Evolutionary conservation across 2,329 filamentous ascomycete genomes (phyloP).

Genomic region (Alternaria burnsii): DNA sequence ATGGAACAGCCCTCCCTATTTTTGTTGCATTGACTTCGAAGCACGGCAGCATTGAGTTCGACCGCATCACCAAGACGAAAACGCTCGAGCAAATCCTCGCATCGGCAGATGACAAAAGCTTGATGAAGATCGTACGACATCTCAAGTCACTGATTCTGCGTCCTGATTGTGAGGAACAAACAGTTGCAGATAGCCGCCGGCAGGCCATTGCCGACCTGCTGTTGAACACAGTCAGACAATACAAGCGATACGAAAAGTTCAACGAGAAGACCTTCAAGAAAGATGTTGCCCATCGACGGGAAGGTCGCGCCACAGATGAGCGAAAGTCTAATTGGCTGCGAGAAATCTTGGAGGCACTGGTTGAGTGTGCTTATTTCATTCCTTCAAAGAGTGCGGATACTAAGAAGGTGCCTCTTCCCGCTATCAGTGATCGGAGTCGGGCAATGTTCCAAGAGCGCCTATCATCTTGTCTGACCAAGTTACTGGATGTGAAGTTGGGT

Average conservation of each 20-base stretch:
- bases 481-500: constrained; percentile 50
- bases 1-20: constrained; percentile 67
- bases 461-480: constrained; percentile 62
- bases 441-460: constrained; percentile 64
- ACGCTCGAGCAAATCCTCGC: constrained; percentile 79
- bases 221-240: constrained; percentile 58
- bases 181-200: constrained; percentile 56
- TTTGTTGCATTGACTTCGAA: constrained; percentile 74
- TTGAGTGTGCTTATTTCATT: constrained; percentile 61
- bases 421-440: constrained; percentile 58
- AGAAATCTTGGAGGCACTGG: constrained; percentile 56
- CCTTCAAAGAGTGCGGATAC: constrained; percentile 45
- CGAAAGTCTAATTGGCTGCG: constrained; percentile 50
- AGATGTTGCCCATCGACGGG: constrained; percentile 27
- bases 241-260: constrained; percentile 41
- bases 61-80: constrained; percentile 85
- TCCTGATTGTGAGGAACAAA: constrained; percentile 57
- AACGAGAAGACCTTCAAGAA: constrained; percentile 40
- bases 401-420: constrained; percentile 52
- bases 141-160: constrained; percentile 58
- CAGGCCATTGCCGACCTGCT: constrained; percentile 63
- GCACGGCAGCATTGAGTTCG: constrained; percentile 79
- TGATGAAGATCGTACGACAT: constrained; percentile 63
- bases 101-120: constrained; percentile 60
- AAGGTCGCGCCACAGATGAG: constrained; percentile 13